A percentile compares a stretch with the other conserved stretches of the same genome.
Evolutionary conservation across 352 stramenopile genomes (phyloP).

Genomic region (Globisporangium middletonii): DNA sequence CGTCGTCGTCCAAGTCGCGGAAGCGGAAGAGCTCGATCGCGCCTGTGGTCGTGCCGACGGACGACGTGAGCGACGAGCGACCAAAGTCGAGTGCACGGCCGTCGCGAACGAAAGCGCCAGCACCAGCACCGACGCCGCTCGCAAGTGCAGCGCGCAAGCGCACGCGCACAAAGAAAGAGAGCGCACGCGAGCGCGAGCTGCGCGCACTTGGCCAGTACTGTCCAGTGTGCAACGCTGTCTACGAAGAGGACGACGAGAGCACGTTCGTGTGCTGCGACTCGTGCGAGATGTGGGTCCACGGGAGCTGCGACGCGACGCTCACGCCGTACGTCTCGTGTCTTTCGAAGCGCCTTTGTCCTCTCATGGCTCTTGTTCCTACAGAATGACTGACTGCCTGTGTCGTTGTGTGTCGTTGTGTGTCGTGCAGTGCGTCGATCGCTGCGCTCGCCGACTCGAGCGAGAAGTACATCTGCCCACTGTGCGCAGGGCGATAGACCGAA

Average conservation of each 20-base stretch:
- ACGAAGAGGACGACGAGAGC: slow-evolving; percentile 82
- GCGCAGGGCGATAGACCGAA: slow-evolving; percentile 31
- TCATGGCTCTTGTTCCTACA: not conserved
- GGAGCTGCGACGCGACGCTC: slow-evolving; percentile 58
- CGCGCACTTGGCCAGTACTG: slow-evolving; percentile 81
- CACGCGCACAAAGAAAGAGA: slow-evolving; percentile 46
- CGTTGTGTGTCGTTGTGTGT: slow-evolving; percentile 1
- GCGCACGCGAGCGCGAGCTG: slow-evolving; percentile 65
- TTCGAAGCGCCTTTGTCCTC: too few species aligned
- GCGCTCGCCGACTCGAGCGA: slow-evolving; percentile 62
- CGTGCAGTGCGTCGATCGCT: slow-evolving; percentile 36
- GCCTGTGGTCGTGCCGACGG: slow-evolving; percentile 1
- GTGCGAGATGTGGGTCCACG: slow-evolving; percentile 86
- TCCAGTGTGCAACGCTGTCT: slow-evolving; percentile 78
- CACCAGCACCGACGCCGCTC: not conserved
- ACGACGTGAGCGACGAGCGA: not conserved
- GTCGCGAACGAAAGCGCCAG: slow-evolving; percentile 2
- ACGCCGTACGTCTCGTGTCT: slow-evolving; percentile 42
- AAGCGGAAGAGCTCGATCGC: slow-evolving; percentile 17
- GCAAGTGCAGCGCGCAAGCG: slow-evolving; percentile 34
- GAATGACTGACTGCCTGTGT: slow-evolving; percentile 8
- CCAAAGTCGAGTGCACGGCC: not conserved
- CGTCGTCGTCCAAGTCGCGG: slow-evolving; percentile 20
- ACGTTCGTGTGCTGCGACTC: slow-evolving; percentile 87
- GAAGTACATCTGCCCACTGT: slow-evolving; percentile 85